These are phyloP conservation scores for Dothiorella sarmentorum DNA, from an alignment of 2,329 filamentous ascomycete species.

Conservation along the genomic window DNA sequence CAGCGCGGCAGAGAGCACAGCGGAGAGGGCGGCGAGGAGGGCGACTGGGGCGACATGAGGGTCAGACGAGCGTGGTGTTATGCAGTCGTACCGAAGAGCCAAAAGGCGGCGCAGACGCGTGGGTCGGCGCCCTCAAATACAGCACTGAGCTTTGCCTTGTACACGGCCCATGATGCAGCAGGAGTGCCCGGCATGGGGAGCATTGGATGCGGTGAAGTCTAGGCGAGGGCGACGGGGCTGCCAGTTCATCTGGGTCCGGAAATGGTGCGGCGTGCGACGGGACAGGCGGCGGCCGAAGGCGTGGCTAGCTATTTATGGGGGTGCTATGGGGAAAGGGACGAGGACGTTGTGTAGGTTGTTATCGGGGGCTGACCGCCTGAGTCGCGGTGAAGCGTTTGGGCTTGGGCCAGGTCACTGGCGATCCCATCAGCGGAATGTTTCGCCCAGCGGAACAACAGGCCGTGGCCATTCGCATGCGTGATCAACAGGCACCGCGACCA, in stretches of 20 bases:
- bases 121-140: slow-evolving; percentile 66
- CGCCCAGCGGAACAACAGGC: neutral
- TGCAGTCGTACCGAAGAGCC: slow-evolving; percentile 85
- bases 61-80: slow-evolving; percentile 1
- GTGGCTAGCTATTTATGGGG: slow-evolving; percentile 14
- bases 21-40: no score
- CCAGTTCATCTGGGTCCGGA: slow-evolving; percentile 12
- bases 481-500: slow-evolving; percentile 9
- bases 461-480: neutral
- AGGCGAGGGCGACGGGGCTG: slow-evolving; percentile 1
- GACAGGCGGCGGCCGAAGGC: neutral
- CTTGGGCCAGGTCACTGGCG: neutral
- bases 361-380: slow-evolving; percentile 14
- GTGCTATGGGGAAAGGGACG: neutral
- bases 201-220: slow-evolving; percentile 22
- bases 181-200: slow-evolving; percentile 57
- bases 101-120: slow-evolving; percentile 77
- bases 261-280: neutral
- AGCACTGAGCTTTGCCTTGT: slow-evolving; percentile 61
- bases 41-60: neutral
- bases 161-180: slow-evolving; percentile 69
- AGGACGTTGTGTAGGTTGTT: slow-evolving; percentile 5
- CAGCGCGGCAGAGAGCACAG: neutral
- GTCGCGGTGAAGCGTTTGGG: neutral
- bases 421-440: neutral